Conservation (phyloP, 2,329 filamentous ascomycete genomes). For the Colletotrichum orbiculare region DNA sequence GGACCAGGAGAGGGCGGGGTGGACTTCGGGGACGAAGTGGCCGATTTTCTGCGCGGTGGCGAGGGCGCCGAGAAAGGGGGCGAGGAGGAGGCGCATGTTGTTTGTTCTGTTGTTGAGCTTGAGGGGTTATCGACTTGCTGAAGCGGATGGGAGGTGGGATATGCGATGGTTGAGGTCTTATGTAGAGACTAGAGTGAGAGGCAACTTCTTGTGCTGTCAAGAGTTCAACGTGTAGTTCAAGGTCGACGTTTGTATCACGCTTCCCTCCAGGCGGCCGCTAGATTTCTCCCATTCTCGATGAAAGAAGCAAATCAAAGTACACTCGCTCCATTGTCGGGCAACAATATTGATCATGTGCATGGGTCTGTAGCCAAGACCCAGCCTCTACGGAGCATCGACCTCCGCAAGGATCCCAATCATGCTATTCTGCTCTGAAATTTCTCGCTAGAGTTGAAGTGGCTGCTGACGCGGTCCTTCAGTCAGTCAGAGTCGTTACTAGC, state of each 20-base stretch:
- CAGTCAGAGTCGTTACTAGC: too few relatives aligned
- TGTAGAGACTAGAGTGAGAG: too few relatives aligned
- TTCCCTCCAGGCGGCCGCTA: background rate
- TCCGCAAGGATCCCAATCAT: background rate
- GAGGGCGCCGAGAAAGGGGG: conserved; percentile 1
- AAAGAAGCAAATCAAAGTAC: background rate
- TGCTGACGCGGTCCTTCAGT: background rate
- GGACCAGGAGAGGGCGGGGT: conserved; percentile 29
- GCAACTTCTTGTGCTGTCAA: too few relatives aligned
- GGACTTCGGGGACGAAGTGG: conserved; percentile 8
- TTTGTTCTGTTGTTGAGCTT: background rate
- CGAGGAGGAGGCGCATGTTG: conserved; percentile 4
- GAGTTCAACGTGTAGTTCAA: too few relatives aligned
- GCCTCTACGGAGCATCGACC: background rate
- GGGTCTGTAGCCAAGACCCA: background rate
- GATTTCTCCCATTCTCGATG: background rate
- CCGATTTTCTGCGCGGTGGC: conserved; percentile 22
- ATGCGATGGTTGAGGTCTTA: too few relatives aligned
- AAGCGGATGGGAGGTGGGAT: too few relatives aligned
- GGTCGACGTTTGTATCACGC: background rate
- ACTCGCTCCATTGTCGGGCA: background rate
- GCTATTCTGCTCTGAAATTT: background rate
- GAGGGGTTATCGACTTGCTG: background rate
- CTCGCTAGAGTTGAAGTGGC: background rate
- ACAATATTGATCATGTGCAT: conserved; percentile 9